phyloP scores from a whole-genome alignment of 2,329 filamentous ascomycete species.

The Nigrospora sphaerica region DNA sequence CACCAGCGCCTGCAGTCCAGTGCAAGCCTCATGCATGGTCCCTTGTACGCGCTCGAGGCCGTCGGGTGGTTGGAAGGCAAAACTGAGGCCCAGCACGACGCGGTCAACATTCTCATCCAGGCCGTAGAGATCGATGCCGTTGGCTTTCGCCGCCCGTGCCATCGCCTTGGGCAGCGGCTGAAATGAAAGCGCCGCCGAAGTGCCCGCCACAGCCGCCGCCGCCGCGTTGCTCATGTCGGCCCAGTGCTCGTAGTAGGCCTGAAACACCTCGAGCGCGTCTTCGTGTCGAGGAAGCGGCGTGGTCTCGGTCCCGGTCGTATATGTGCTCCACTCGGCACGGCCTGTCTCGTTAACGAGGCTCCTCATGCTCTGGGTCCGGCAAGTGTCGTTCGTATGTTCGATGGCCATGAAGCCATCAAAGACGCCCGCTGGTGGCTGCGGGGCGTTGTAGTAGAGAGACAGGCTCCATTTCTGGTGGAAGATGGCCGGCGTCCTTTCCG shows the following conservation, averaged over 20 bases:
- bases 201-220: slow-evolving; percentile 13
- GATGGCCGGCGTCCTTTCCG: slow-evolving; percentile 34
- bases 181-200: slow-evolving; percentile 26
- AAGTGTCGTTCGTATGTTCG: slow-evolving; percentile 32
- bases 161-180: slow-evolving; percentile 30
- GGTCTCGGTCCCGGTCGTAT: slow-evolving; percentile 30
- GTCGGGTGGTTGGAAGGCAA: slow-evolving; percentile 23
- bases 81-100: slow-evolving; percentile 35
- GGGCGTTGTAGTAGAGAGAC: slow-evolving; percentile 57
- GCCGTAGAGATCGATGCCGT: slow-evolving; percentile 31
- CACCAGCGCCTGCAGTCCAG: slow-evolving; percentile 21
- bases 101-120: slow-evolving; percentile 29
- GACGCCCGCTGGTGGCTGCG: slow-evolving; percentile 38
- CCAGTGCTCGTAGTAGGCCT: slow-evolving; percentile 24
- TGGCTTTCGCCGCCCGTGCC: slow-evolving; percentile 19
- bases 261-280: slow-evolving; percentile 20
- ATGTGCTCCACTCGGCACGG: slow-evolving; percentile 24
- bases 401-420: slow-evolving; percentile 51
- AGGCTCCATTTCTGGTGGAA: slow-evolving; percentile 48
- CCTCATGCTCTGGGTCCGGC: slow-evolving; percentile 30
- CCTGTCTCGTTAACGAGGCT: background rate
- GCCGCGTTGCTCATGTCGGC: slow-evolving; percentile 17
- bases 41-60: slow-evolving; percentile 23
- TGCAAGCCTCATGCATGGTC: slow-evolving; percentile 28
- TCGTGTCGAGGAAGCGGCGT: slow-evolving; percentile 22